A percentile compares a stretch with the other conserved stretches of the same genome.
Evolutionary conservation across 495 filamentous ascomycete species (phyloP).

Genomic region (Jackrogersella minutella): DNA sequence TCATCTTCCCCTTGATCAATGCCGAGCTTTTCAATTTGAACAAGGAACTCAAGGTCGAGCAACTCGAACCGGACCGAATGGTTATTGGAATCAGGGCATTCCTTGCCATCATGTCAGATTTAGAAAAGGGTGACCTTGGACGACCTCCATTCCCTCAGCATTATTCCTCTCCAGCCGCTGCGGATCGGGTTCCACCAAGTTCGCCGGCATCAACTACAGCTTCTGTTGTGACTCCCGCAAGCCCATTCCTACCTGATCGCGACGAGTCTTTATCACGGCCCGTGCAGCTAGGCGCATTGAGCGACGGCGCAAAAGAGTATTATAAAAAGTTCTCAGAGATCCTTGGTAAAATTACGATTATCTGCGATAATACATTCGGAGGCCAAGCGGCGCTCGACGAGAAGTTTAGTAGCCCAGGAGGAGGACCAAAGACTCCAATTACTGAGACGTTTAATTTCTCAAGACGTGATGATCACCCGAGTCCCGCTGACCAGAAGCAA

Average conservation of each 20-base stretch:
- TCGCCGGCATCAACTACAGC: conserved; percentile 63
- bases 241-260: conserved; percentile 39
- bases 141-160: conserved; percentile 82
- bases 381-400: conserved; percentile 95
- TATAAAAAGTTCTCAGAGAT: conserved; percentile 94
- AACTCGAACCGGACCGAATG: conserved; percentile 94
- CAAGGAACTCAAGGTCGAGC: conserved; percentile 85
- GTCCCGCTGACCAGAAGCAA: conserved; percentile 82
- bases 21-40: conserved; percentile 83
- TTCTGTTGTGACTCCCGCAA: conserved; percentile 39
- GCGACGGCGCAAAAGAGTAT: conserved; percentile 79
- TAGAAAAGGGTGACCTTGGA: conserved; percentile 84
- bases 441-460: conserved; percentile 91
- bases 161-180: conserved; percentile 52
- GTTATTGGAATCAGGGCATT: conserved; percentile 95
- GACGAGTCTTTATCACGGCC: conserved; percentile 74
- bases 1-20: conserved; percentile 95
- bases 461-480: conserved; percentile 79
- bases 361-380: conserved; percentile 96
- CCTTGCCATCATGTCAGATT: conserved; percentile 87
- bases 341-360: conserved; percentile 90
- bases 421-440: conserved; percentile 91
- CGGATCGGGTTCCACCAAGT: conserved; percentile 58
- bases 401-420: conserved; percentile 80
- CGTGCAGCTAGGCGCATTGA: conserved; percentile 75